Evolutionary conservation across 345 rosid species (phyloP), one percentile per base, ranked within the genome.

Genomic region (Turnera subulata): DNA sequence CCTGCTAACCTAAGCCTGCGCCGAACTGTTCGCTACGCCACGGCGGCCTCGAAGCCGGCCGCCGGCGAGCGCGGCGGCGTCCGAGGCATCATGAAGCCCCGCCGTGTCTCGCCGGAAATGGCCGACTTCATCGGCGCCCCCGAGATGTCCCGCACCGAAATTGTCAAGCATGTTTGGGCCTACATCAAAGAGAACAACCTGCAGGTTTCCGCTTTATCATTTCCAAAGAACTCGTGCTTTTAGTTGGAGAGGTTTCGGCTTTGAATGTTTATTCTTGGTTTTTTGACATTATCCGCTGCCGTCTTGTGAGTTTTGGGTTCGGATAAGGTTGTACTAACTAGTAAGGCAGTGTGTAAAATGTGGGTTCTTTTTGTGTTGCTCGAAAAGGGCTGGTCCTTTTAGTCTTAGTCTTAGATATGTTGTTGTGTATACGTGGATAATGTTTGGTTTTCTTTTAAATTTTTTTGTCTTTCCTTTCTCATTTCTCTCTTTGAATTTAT

Each of bases 121-220:
- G 83, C 85, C 46, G 96, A 84, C 26, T 37, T 89, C 2, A 92
- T 89, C 2, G 99, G 97, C 9, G 86, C 72, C 17, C 65, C 96
- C 6, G 99, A 78, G 56, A 85, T 93, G 39, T 70, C 99, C 53
- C 97, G 99, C 25, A 89, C 99, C 2, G 88, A 93, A 62, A 96
- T 85, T 50, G 81, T 89, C 38, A 93, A 89, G 73, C 77, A 23
- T 55, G 86, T 89, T 63, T 93, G 99, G 97, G 97, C 82, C n/a
- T 69, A 93, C 67, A 93, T 93, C 62, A 93, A 89, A 69, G 82
- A 78, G 62, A 64, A 77, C 66, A 85, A 85, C 72, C 97, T 93
- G 70, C 99, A 93, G 85, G 99, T 63, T 53, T 2, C 0, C n/a
- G n/a, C 50, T 43, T 24, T 8, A 5, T 23, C 4, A 6, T 15